Conservation (phyloP, 2,329 filamentous ascomycete species). For the Ophiostoma sp. region DNA sequence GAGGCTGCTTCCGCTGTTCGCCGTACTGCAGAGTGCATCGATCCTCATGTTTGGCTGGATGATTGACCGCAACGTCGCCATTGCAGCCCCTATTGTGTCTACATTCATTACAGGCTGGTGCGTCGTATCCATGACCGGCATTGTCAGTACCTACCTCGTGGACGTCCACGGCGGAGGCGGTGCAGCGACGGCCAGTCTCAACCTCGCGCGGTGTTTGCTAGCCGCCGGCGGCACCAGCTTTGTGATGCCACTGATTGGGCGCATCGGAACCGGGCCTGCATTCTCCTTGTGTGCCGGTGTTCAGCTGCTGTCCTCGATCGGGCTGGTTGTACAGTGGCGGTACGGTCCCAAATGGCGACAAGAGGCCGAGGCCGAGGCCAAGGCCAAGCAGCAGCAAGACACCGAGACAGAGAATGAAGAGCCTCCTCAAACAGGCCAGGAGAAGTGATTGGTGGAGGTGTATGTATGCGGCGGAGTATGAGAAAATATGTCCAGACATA, state of each 20-base stretch:
- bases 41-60: conserved; percentile 50
- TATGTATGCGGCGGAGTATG: no score
- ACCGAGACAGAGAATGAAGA: not conserved
- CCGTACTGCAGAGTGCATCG: conserved; percentile 41
- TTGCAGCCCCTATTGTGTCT: conserved; percentile 52
- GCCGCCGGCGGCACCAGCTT: conserved; percentile 55
- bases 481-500: no score
- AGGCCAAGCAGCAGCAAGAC: not conserved
- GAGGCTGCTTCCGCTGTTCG: conserved; percentile 43
- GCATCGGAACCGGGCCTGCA: conserved; percentile 55
- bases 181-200: conserved; percentile 58
- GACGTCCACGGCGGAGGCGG: conserved; percentile 57
- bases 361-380: conserved; percentile 15
- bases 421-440: not conserved
- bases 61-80: conserved; percentile 39
- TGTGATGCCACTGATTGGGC: conserved; percentile 52
- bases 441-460: not conserved
- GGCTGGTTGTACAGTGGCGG: conserved; percentile 44
- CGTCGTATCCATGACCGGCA: conserved; percentile 56
- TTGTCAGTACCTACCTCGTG: conserved; percentile 57
- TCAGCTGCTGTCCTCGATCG: conserved; percentile 43
- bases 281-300: conserved; percentile 53
- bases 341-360: conserved; percentile 47
- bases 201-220: conserved; percentile 56
- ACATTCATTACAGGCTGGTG: conserved; percentile 53